Evolutionary conservation across 139 green algal genomes (phyloP).

Genomic region (Micromonas commoda): DNA sequence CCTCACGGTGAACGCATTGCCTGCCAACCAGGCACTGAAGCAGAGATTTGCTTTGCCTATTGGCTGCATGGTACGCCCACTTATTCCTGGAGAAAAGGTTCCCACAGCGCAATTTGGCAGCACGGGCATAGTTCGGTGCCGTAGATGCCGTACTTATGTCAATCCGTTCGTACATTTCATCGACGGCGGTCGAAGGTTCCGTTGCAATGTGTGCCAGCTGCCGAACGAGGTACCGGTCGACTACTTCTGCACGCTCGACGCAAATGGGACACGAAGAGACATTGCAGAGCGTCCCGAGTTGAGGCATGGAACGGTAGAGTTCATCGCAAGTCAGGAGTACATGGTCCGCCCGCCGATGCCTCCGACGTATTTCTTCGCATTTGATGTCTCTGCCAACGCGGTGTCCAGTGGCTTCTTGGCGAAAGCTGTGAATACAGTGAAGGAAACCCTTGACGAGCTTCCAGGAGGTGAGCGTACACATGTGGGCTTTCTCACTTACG

Average conservation of each 20-base stretch:
- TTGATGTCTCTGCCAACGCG: constrained; percentile 62
- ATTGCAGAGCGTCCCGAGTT: constrained; percentile 79
- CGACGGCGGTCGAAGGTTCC: constrained; percentile 78
- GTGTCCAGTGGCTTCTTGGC: constrained; percentile 34
- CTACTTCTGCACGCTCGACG: constrained; percentile 82
- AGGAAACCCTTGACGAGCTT: constrained; percentile 58
- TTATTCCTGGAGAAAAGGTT: constrained; percentile 62
- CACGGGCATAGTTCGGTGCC: constrained; percentile 86
- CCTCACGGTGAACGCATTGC: constrained; percentile 69
- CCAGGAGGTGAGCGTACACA: constrained; percentile 65
- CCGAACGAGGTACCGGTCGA: constrained; percentile 88
- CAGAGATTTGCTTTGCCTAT: constrained; percentile 69
- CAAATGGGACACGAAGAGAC: constrained; percentile 65
- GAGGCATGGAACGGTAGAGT: constrained; percentile 80
- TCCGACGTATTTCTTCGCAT: constrained; percentile 78
- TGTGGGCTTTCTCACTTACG: constrained; percentile 79
- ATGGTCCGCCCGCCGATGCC: constrained; percentile 87
- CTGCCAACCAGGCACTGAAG: constrained; percentile 56
- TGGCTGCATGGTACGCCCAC: constrained; percentile 75
- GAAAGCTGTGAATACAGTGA: constrained; percentile 47
- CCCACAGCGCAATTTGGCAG: constrained; percentile 65
- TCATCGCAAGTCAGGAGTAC: constrained; percentile 81
- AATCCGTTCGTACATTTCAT: constrained; percentile 93
- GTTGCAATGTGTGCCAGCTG: constrained; percentile 87
- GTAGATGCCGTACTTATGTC: constrained; percentile 94